Evolutionary conservation across 2,329 filamentous ascomycete species (phyloP), one percentile per base, ranked within the genome.

Genomic region (Epichloe bromicola): DNA sequence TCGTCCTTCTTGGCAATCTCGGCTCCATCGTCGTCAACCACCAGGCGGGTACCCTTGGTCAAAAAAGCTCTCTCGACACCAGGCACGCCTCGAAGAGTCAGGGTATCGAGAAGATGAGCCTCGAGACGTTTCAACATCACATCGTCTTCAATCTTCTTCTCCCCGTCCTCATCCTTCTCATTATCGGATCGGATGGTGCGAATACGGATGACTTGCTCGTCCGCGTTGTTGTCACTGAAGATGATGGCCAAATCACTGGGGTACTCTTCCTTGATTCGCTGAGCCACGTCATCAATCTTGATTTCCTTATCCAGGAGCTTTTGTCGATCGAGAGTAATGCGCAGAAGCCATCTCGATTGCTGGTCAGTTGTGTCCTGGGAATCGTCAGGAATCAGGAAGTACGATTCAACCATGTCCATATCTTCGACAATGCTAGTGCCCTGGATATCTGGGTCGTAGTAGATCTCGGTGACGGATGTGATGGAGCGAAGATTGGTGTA

Each of bases 211-310:
- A 97, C 85, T 66, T 94, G 89, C 65, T 94, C 83, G 57, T 96
- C 90, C 10, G 91, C 90, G 67, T 98, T 98, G 74, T 96, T 93
- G 68, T 98, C 93, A 69, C 89, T 95, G 75, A 95, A 95, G 54
- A 98, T 90, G 58, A 98, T 83, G 14, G 88, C 88, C 59, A 97
- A 73, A 67, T 95, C 89, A 55, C 78, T 82, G 19, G 82, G 78
- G 64, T 95, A 98, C 49, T 89, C 84, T 57, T 90, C 82, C 73
- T 94, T 95, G 70, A 98, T 93, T 63, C 83, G 86, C 54, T 78
- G 74, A 34, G 91, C 91, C 54, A 98, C 91, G 61, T 98, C 89
- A 54, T 93, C 85, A 53, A 98, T 90, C 36, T 82, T 85, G 56
- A 98, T 78, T 55, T 85, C 87, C 77, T 94, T 98, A 68, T 98